Conservation (phyloP, 495 filamentous ascomycete species). For the Aspergillus kassunensis region DNA sequence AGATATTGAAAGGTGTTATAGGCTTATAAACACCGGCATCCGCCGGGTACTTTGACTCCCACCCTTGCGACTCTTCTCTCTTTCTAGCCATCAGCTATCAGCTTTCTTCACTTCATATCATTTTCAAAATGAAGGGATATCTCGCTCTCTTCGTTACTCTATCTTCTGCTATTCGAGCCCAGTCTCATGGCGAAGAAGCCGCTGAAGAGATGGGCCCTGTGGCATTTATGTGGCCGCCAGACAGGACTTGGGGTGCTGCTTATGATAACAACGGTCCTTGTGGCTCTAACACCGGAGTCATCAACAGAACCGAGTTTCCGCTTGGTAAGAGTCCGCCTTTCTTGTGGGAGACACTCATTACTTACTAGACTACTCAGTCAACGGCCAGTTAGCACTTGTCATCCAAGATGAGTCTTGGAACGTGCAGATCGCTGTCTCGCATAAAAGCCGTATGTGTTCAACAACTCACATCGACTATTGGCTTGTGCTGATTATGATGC, state of each 20-base stretch:
- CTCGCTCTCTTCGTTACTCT: conserved; percentile 4
- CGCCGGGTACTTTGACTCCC: neutral
- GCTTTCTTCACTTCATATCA: neutral
- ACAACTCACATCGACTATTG: no score
- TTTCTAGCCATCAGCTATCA: neutral
- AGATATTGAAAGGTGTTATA: neutral
- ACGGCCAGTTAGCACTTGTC: conserved; percentile 32
- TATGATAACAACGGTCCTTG: conserved; percentile 47
- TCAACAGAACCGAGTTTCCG: conserved; percentile 44
- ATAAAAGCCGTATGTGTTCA: conserved; percentile 35
- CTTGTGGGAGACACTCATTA: neutral
- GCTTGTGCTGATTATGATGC: neutral
- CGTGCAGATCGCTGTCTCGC: conserved; percentile 43
- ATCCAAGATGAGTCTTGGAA: conserved; percentile 45
- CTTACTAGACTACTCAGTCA: conserved; percentile 17
- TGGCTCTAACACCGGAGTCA: conserved; percentile 35
- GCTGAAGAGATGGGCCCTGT: conserved; percentile 46
- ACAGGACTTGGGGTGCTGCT: conserved; percentile 41
- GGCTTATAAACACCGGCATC: conserved; percentile 7
- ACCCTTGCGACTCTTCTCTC: neutral
- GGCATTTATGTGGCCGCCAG: conserved; percentile 50
- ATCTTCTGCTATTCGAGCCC: conserved; percentile 6
- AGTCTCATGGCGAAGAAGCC: conserved; percentile 15
- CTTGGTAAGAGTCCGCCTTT: conserved; percentile 24
- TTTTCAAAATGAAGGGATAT: conserved; percentile 7